Evolutionary conservation across 2,329 filamentous ascomycete genomes (phyloP).

Genomic region (Chlorencoelia australis): DNA sequence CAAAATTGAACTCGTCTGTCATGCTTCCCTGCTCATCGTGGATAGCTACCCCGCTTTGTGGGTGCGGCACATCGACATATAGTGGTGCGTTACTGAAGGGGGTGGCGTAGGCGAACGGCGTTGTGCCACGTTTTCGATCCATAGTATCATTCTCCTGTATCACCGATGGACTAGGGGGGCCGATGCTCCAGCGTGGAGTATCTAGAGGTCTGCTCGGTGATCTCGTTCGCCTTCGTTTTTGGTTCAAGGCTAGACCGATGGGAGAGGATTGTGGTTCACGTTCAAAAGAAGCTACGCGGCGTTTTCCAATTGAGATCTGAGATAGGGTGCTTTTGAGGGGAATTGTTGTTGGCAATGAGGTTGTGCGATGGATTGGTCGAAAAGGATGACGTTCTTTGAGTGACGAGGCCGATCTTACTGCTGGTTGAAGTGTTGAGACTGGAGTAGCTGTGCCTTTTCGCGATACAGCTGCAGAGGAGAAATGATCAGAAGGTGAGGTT

Average conservation of each 20-base stretch:
- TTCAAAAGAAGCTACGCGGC: constrained; percentile 37
- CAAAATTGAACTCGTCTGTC: constrained; percentile 19
- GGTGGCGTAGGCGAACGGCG: constrained; percentile 63
- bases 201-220: constrained; percentile 45
- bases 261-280: constrained; percentile 20
- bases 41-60: constrained; percentile 9
- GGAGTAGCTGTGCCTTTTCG: constrained; percentile 20
- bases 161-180: constrained; percentile 21
- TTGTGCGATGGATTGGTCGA: constrained; percentile 40
- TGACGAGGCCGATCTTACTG: constrained; percentile 1
- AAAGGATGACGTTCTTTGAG: constrained; percentile 27
- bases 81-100: constrained; percentile 59
- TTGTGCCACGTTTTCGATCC: constrained; percentile 35
- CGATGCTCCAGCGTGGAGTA: constrained; percentile 44
- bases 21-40: constrained; percentile 12
- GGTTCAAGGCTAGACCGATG: constrained; percentile 3
- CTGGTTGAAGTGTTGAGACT: constrained; percentile 14
- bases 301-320: constrained; percentile 29
- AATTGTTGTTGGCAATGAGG: constrained; percentile 39
- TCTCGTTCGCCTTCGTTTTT: constrained; percentile 33
- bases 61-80: constrained; percentile 15
- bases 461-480: constrained; percentile 23
- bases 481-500: constrained; percentile 23
- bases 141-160: constrained; percentile 16
- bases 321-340: constrained; percentile 32